Base-by-base conservation (phyloP, 2,329 filamentous ascomycete species). In the Neopestalotiopsis clavispora region DNA sequence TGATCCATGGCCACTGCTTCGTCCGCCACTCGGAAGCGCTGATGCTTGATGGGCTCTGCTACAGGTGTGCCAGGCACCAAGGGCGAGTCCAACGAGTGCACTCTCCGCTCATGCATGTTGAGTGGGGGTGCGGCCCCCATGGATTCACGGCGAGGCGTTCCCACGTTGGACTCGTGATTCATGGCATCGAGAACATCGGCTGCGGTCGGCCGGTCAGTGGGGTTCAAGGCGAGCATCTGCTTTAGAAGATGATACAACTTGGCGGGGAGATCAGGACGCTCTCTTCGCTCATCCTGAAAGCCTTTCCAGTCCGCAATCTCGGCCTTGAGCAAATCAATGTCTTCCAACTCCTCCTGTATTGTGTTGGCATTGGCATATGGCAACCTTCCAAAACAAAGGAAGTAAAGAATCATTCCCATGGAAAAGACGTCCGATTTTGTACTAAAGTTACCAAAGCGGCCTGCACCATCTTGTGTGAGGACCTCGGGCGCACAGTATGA, bases 351-450 rank as follows among this genome's bases (percentile, higher is more conserved):
- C 79, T 98, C 95, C 69, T 97, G 90, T 28, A 97, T 86, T 3
- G 91, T 87, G 77, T 98, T 95, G 66, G 95, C 94, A 74, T 92
- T 93, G 30, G 83, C 85, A 77, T 98, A 99, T 0, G 96, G 96
- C 12, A 99, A 86, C 61, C 91, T 88, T 1, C 92, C 94, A 78
- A 99, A 99, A 78, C 96, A 99, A 86, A 99, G 92, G 77, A 99
- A 99, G 79, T 98, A 97, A 3, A 99, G 86, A 68, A 98, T 98
- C 95, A 99, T 98, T 63, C 96, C 96, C 0, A 99, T 84, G 1
- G 95, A 98, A 80, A 99, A 99, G n/a, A 99, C 92, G 76, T 99
- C 96, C 0, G 95, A 98, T 77, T 98, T 99, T 32, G 94, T 95
- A 0, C 94, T 97, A 76, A 99, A 99, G 77, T 98, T 97, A 7